phyloP scores from a whole-genome alignment of 2,329 filamentous ascomycete genomes.

The Plectosphaerella cucumerina region DNA sequence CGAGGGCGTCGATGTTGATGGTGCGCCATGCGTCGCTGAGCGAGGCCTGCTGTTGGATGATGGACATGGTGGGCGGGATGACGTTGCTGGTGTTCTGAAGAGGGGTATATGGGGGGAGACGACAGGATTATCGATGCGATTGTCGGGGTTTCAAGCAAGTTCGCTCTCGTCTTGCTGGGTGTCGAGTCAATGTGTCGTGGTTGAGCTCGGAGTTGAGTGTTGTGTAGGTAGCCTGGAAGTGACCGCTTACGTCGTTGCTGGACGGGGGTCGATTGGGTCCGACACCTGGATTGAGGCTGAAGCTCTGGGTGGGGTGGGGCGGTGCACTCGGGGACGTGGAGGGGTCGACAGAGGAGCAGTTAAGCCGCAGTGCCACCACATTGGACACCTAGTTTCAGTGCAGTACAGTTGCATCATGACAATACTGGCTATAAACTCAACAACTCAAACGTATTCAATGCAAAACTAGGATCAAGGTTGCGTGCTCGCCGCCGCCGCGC shows the following conservation, averaged over 20 bases:
- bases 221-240: constrained; percentile 1
- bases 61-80: constrained; percentile 46
- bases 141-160: neutral
- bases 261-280: neutral
- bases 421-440: neutral
- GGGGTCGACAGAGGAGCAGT: neutral
- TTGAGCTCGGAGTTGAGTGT: constrained; percentile 1
- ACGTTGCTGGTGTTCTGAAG: neutral
- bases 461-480: constrained; percentile 2
- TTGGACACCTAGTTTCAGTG: too few species aligned
- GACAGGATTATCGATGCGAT: neutral
- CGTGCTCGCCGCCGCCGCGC: neutral
- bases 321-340: neutral
- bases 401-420: neutral
- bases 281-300: neutral
- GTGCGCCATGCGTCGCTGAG: constrained; percentile 72
- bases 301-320: constrained; percentile 1
- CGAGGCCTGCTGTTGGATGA: constrained; percentile 62
- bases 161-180: neutral
- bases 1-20: constrained; percentile 89
- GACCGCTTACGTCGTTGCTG: neutral
- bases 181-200: neutral
- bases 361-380: neutral
- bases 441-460: constrained; percentile 1
- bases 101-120: neutral